Conservation (phyloP, 257 asterid species). For the Plectranthus barbatus region DNA sequence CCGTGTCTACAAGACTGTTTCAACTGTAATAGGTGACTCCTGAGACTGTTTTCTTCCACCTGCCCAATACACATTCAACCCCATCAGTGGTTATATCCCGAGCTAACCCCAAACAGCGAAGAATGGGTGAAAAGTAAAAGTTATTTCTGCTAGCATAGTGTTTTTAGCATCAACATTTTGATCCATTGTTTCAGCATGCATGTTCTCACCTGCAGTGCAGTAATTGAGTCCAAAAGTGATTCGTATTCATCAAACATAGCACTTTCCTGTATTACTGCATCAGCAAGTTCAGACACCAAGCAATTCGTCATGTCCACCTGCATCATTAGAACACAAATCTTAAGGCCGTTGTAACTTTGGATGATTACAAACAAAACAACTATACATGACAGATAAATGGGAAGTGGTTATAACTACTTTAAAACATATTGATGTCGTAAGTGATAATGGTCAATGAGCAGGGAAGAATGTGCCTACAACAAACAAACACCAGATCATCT, state of each 20-base stretch:
- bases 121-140: background rate
- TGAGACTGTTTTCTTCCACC: slow-evolving; percentile 50
- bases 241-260: slow-evolving; percentile 51
- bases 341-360: background rate
- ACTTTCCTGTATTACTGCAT: slow-evolving; percentile 36
- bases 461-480: background rate
- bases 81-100: background rate
- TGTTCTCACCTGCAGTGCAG: slow-evolving; percentile 46
- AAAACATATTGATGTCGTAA: background rate
- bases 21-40: slow-evolving; percentile 42
- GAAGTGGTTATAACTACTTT: background rate
- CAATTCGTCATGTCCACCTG: slow-evolving; percentile 43
- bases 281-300: slow-evolving; percentile 44
- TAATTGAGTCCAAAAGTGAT: slow-evolving; percentile 29
- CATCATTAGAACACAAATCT: slow-evolving; percentile 11
- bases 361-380: background rate
- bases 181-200: background rate
- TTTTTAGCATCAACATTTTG: too few relatives aligned
- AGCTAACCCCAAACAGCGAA: background rate
- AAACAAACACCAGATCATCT: background rate
- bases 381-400: background rate
- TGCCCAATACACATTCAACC: slow-evolving; percentile 21
- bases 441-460: background rate
- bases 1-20: slow-evolving; percentile 26
- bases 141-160: too few relatives aligned